Conservation (phyloP, 2,329 filamentous ascomycete genomes). For the Xylariaceae sp. region DNA sequence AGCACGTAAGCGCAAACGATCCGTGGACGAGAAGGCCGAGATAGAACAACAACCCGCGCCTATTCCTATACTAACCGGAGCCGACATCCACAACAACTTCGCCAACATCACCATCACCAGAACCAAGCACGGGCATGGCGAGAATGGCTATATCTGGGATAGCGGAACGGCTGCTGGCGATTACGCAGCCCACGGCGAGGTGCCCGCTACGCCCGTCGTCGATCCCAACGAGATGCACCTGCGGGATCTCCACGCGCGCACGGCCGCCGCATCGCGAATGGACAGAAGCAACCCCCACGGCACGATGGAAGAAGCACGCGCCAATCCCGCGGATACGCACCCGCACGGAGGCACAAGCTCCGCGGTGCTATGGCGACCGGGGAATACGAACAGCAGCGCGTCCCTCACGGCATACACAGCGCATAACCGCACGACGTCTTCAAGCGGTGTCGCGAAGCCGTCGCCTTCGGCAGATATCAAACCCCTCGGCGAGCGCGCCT, state of each 20-base stretch:
- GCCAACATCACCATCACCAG: neutral
- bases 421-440: slow-evolving; percentile 3
- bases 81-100: neutral
- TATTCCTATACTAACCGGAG: slow-evolving; percentile 1
- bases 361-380: slow-evolving; percentile 9
- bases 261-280: neutral
- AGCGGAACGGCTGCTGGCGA: neutral
- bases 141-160: neutral
- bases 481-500: slow-evolving; percentile 29
- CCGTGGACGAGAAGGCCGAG: slow-evolving; percentile 14
- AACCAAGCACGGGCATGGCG: neutral
- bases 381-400: neutral
- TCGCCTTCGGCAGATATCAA: slow-evolving; percentile 17
- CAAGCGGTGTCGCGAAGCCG: neutral
- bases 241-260: slow-evolving; percentile 18
- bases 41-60: slow-evolving; percentile 7
- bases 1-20: slow-evolving; percentile 24
- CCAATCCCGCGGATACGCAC: slow-evolving; percentile 11
- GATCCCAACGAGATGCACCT: slow-evolving; percentile 21
- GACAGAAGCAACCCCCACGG: slow-evolving; percentile 19
- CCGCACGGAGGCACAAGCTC: slow-evolving; percentile 8
- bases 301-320: slow-evolving; percentile 19
- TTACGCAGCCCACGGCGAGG: slow-evolving; percentile 8
- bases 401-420: neutral
- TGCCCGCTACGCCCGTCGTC: slow-evolving; percentile 28